Evolutionary conservation across 192 early-diverging fungal species (phyloP).

Genomic region (Gryganskiella cystojenkinii): DNA sequence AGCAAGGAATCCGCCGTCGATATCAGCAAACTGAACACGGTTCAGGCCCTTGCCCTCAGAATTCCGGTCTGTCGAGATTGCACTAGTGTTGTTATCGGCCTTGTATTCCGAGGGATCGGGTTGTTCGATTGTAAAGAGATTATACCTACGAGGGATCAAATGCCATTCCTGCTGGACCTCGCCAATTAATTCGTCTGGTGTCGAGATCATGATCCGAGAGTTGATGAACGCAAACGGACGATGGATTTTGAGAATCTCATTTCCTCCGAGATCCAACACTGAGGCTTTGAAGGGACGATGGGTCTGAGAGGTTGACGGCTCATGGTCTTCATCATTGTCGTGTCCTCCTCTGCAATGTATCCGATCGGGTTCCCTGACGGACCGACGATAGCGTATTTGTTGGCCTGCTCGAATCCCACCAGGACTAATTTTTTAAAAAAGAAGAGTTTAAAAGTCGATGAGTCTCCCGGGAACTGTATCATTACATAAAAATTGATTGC

Average conservation of each 20-base stretch:
- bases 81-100: slow-evolving; percentile 9
- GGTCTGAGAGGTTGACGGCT: slow-evolving; percentile 76
- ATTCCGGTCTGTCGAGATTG: slow-evolving; percentile 22
- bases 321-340: slow-evolving; percentile 66
- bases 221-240: slow-evolving; percentile 85
- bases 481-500: no score
- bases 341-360: slow-evolving; percentile 84
- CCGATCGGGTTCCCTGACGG: slow-evolving; percentile 73
- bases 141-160: slow-evolving; percentile 80
- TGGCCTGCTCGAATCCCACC: slow-evolving; percentile 86
- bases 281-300: slow-evolving; percentile 82
- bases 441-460: background rate
- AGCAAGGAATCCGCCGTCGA: slow-evolving; percentile 77
- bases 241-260: slow-evolving; percentile 74
- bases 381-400: slow-evolving; percentile 85
- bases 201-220: slow-evolving; percentile 74
- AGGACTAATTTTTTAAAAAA: slow-evolving; percentile 11
- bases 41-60: slow-evolving; percentile 19
- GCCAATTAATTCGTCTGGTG: slow-evolving; percentile 74
- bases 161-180: slow-evolving; percentile 92
- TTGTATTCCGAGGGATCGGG: slow-evolving; percentile 39
- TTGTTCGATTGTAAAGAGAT: slow-evolving; percentile 76
- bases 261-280: slow-evolving; percentile 76
- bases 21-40: slow-evolving; percentile 71
- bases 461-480: background rate